Evolutionary conservation across 2,329 filamentous ascomycete species (phyloP), one percentile per base, ranked within the genome.

Genomic region (Bipolaris gigantea): DNA sequence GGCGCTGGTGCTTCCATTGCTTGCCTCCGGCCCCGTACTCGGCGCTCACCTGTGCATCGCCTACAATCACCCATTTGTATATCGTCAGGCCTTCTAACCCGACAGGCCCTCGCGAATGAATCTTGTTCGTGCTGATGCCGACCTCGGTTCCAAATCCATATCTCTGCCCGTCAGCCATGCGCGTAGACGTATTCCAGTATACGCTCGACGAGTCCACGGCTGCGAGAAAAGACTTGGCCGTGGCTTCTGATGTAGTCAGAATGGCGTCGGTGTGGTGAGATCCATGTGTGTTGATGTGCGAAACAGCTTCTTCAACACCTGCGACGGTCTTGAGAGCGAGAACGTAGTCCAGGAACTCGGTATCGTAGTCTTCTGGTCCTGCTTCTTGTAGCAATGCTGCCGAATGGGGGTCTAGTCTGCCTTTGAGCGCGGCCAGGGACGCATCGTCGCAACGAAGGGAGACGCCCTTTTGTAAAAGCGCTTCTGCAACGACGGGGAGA

Each of bases 141-240:
- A 99, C 94, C 77, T 99, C 94, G 0, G 94, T 97, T 43, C 94
- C 94, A 76, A 99, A 99, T 7, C 94, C 94, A 73, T 95, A 97
- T 38, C 94, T 84, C 89, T 96, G 97, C 7, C 94, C 94, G 73
- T 99, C 94, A 5, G 92, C 92, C 77, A 99, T 93, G 46, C 94
- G 85, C 8, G 91, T 96, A 21, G 90, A 95, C 7, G 92, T 90
- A 73, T 99, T 99, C 92, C 93, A 97, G 81, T 96, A 99, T 16
- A 93, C 92, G 48, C 92, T 93, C 0, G 92, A 89, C 25, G 91
- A 90, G 76, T 97, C 94, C 46, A 97, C 85, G 54, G 85, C 85
- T 40, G 85, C 84, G 84, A 95, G 90, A 80, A 97, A 99, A 45
- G 80, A 80, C 67, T 95, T 87, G 4, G 94, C 93, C 30, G 85